These are phyloP conservation scores for Lactarius hatsudake DNA, from an alignment of 768 basidiomycete species.

Conservation along the genomic window DNA sequence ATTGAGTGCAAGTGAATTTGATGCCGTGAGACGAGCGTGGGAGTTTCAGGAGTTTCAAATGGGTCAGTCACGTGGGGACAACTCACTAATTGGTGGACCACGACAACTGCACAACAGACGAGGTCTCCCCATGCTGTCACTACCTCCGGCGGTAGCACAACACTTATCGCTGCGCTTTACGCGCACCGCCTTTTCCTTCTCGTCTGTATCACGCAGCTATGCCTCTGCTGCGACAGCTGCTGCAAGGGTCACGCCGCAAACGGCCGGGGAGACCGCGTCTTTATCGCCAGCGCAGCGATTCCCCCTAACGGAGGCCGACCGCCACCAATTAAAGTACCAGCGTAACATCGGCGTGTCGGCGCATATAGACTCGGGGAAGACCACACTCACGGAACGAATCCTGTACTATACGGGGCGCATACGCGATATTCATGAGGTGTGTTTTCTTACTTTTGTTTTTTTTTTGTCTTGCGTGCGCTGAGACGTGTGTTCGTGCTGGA, in stretches of 20 bases:
- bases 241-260: not conserved
- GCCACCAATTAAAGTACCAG: constrained; percentile 63
- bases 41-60: too few relatives aligned
- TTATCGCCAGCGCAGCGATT: constrained; percentile 22
- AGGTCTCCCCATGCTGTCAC: not conserved
- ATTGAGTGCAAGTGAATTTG: too few relatives aligned
- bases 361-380: constrained; percentile 97
- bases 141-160: not conserved
- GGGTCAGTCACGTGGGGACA: not conserved
- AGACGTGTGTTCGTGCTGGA: not conserved
- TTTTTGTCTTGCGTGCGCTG: not conserved
- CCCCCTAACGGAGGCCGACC: constrained; percentile 62
- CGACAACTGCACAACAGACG: not conserved
- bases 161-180: not conserved
- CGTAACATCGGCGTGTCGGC: constrained; percentile 96
- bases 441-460: constrained; percentile 31
- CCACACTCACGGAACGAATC: constrained; percentile 93
- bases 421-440: constrained; percentile 92
- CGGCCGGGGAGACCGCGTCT: not conserved
- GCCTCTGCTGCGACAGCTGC: constrained; percentile 17
- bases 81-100: not conserved
- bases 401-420: constrained; percentile 96
- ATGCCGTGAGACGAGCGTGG: too few relatives aligned
- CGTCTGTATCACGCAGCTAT: constrained; percentile 4
- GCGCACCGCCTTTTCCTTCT: not conserved